A percentile compares a stretch with the other conserved stretches of the same genome.
phyloP scores from a whole-genome alignment of 225 moss, liverwort and hornwort genomes.

The Thuidium tamariscinum region DNA sequence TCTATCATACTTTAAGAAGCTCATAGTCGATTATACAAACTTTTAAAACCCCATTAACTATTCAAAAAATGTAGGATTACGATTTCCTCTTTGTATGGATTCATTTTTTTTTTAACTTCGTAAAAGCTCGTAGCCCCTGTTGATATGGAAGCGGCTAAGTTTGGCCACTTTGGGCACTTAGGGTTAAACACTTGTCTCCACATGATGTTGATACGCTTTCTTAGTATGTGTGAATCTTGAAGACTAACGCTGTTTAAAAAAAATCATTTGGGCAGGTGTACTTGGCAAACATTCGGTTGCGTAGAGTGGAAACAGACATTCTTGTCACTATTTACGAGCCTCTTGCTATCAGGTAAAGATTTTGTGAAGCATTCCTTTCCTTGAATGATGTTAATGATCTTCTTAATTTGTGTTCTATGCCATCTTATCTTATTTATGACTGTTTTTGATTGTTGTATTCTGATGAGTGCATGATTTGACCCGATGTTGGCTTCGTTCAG shows the following conservation, averaged over 20 bases:
- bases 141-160: background rate
- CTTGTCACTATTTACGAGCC: slow-evolving; percentile 75
- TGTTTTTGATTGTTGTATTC: background rate
- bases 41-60: background rate
- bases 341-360: slow-evolving; percentile 48
- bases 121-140: background rate
- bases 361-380: background rate
- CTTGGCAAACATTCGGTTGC: slow-evolving; percentile 67
- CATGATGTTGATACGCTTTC: background rate
- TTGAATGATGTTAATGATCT: background rate
- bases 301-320: slow-evolving; percentile 66
- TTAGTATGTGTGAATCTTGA: background rate
- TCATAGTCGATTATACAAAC: background rate
- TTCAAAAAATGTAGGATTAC: background rate
- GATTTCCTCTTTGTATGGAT: background rate
- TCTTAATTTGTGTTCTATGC: background rate
- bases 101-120: background rate
- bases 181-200: background rate
- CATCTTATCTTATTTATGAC: background rate
- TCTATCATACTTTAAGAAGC: background rate
- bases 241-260: background rate
- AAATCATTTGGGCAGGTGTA: slow-evolving; percentile 34
- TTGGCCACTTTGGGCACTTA: background rate
- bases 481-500: slow-evolving; percentile 5
- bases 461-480: background rate